Conservation (phyloP, 2,329 filamentous ascomycete genomes). For the Aspergillus fumigatus region DNA sequence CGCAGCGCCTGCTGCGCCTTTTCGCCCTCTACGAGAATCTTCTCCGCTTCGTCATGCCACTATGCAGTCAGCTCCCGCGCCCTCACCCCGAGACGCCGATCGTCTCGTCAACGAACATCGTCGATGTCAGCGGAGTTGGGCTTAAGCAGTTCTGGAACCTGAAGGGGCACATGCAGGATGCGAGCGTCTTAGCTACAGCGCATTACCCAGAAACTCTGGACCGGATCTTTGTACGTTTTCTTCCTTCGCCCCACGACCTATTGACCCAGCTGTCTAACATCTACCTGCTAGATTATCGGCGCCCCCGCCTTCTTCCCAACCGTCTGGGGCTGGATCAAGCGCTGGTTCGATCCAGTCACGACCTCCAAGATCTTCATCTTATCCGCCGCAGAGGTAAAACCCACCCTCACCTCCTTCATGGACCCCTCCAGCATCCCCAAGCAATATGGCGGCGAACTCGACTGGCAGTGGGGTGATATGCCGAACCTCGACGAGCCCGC, state of each 20-base stretch:
- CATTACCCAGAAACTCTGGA: conserved; percentile 95
- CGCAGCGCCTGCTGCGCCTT: conserved; percentile 73
- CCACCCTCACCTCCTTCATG: conserved; percentile 76
- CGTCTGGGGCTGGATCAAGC: conserved; percentile 88
- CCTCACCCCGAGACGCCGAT: conserved; percentile 76
- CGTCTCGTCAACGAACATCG: conserved; percentile 89
- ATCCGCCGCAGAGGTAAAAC: conserved; percentile 63
- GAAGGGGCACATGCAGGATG: conserved; percentile 89
- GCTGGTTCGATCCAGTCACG: conserved; percentile 91
- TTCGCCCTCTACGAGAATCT: conserved; percentile 94
- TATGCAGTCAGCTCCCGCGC: conserved; percentile 75
- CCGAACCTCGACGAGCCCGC: conserved; percentile 61
- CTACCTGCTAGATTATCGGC: conserved; percentile 63
- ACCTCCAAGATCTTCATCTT: conserved; percentile 96
- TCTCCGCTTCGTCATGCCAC: conserved; percentile 77
- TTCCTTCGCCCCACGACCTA: neutral
- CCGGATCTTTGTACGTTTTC: conserved; percentile 59
- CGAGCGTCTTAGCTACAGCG: conserved; percentile 79
- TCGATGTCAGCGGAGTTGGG: conserved; percentile 83
- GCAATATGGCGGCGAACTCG: conserved; percentile 80
- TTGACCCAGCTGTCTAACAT: neutral
- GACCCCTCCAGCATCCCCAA: conserved; percentile 79
- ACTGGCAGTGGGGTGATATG: conserved; percentile 74
- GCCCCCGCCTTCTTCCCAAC: conserved; percentile 88
- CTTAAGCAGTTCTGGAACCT: conserved; percentile 95